These are phyloP conservation scores for Penicillium sp. DNA, from an alignment of 2,329 filamentous ascomycete genomes.

Conservation along the genomic window DNA sequence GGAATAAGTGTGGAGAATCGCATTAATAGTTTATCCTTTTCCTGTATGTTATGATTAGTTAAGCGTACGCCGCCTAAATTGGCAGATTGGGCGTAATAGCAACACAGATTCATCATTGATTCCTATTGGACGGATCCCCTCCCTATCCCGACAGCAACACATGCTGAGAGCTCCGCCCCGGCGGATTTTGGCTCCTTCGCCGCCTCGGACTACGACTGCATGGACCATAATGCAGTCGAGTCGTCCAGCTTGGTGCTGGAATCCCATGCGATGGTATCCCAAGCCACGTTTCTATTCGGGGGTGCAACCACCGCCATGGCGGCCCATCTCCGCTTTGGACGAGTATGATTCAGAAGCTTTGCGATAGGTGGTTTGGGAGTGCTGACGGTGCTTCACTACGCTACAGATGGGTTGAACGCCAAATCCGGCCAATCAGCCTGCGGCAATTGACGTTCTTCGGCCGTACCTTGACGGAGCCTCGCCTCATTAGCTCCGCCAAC, in stretches of 20 bases:
- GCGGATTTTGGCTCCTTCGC: background rate
- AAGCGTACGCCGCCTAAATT: too few relatives aligned
- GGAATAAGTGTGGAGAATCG: too few relatives aligned
- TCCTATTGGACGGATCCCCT: too few relatives aligned
- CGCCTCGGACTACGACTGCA: conserved; percentile 23
- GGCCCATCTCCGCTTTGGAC: conserved; percentile 58
- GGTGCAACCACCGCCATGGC: conserved; percentile 53
- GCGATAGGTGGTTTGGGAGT: background rate
- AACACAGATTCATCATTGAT: too few relatives aligned
- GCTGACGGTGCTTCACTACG: conserved; percentile 16
- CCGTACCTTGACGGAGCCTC: conserved; percentile 81
- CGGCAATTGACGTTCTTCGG: conserved; percentile 97
- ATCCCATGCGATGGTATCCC: conserved; percentile 23
- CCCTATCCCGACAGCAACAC: too few relatives aligned
- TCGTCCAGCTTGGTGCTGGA: conserved; percentile 36
- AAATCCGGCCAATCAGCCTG: conserved; percentile 91
- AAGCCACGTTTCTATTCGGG: conserved; percentile 29
- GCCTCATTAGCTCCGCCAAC: conserved; percentile 90
- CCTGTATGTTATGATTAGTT: too few relatives aligned
- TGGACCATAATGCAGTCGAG: conserved; percentile 38
- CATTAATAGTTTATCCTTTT: too few relatives aligned
- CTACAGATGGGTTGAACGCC: conserved; percentile 82
- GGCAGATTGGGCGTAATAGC: too few relatives aligned
- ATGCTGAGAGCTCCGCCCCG: background rate
- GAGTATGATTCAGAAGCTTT: conserved; percentile 46